These are phyloP conservation scores for Colletotrichum sp. DNA, from an alignment of 2,329 filamentous ascomycete genomes.

Conservation along the genomic window DNA sequence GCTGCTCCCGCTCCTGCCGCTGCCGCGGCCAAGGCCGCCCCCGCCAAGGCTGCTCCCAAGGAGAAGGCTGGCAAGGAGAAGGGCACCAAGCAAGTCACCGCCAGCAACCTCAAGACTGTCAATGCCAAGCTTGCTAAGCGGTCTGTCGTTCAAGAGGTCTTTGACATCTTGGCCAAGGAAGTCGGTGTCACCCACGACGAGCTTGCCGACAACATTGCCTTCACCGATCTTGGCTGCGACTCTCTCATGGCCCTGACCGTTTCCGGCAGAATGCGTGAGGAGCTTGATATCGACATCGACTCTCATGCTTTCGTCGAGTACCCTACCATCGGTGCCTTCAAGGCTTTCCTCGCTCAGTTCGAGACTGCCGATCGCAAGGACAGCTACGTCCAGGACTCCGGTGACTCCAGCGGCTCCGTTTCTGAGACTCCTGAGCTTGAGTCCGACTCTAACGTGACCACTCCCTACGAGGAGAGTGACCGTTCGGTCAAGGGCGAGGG, in stretches of 20 bases:
- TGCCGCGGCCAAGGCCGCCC: constrained; percentile 37
- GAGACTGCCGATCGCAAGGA: constrained; percentile 31
- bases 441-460: constrained; percentile 57
- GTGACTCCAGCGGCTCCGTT: constrained; percentile 41
- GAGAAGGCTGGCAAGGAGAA: constrained; percentile 43
- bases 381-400: constrained; percentile 33
- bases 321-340: constrained; percentile 60
- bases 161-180: constrained; percentile 62
- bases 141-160: constrained; percentile 48
- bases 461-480: constrained; percentile 57
- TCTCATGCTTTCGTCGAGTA: constrained; percentile 60
- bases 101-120: constrained; percentile 51
- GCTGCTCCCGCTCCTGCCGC: constrained; percentile 38
- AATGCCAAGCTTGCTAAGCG: constrained; percentile 53
- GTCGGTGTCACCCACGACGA: constrained; percentile 60
- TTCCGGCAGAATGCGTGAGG: constrained; percentile 60
- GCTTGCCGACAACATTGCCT: constrained; percentile 60
- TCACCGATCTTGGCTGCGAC: constrained; percentile 64
- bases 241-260: constrained; percentile 67
- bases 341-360: constrained; percentile 44
- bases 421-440: constrained; percentile 52
- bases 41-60: constrained; percentile 35
- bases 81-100: constrained; percentile 46
- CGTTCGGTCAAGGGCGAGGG: constrained; percentile 47
- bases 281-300: constrained; percentile 60